A percentile compares a stretch with the other conserved stretches of the same genome.
Conservation (phyloP, 306 rosid genomes). For the Psophocarpus tetragonolobus region DNA sequence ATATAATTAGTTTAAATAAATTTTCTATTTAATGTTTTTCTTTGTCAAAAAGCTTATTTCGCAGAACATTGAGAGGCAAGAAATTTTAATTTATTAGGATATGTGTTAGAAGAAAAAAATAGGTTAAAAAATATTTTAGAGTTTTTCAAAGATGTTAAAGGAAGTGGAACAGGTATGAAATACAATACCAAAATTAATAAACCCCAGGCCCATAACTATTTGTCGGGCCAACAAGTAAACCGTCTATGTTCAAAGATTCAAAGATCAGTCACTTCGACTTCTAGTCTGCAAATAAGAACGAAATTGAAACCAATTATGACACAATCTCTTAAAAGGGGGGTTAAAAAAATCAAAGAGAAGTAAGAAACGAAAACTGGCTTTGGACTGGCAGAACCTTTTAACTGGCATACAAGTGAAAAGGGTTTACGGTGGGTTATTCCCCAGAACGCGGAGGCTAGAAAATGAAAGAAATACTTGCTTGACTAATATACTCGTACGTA, state of each 20-base stretch:
- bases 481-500: neutral
- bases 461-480: slow-evolving; percentile 22
- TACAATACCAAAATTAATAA: neutral
- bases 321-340: neutral
- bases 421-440: slow-evolving; percentile 7
- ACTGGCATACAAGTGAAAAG: slow-evolving; percentile 31
- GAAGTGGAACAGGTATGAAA: neutral
- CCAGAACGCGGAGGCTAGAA: slow-evolving; percentile 32
- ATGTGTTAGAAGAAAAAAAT: no score
- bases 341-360: neutral
- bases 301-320: neutral
- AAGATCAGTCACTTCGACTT: neutral
- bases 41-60: no score
- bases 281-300: neutral
- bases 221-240: neutral
- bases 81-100: no score
- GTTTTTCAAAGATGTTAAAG: no score
- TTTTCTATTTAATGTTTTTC: no score
- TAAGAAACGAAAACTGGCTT: neutral
- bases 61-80: no score
- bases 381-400: neutral
- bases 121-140: no score
- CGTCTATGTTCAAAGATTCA: neutral
- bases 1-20: no score
- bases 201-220: slow-evolving; percentile 28